A percentile compares a stretch with the other conserved stretches of the same genome.
These are phyloP conservation scores for Coprinellus aureogranulatus DNA, from an alignment of 768 basidiomycete genomes.

Conservation along the genomic window DNA sequence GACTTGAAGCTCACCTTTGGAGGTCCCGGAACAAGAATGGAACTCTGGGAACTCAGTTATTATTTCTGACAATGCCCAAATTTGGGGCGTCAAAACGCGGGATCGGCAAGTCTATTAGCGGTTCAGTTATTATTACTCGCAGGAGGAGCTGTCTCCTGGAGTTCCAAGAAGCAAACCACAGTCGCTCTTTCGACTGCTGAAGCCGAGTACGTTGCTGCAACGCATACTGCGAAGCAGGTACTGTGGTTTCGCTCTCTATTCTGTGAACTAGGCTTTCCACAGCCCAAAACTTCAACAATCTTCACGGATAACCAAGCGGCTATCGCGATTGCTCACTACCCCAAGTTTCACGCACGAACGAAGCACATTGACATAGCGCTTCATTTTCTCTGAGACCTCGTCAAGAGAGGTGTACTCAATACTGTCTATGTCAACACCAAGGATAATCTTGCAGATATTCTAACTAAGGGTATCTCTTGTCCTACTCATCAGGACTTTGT, in stretches of 20 bases:
- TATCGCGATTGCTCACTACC: conserved; percentile 16
- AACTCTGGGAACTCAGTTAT: conserved; percentile 7
- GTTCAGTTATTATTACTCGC: neutral
- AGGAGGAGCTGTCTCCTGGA: conserved; percentile 3
- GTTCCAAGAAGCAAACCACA: conserved; percentile 24
- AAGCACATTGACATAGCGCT: conserved; percentile 21
- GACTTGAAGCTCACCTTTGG: conserved; percentile 18
- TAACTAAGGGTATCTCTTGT: conserved; percentile 15
- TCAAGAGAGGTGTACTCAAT: neutral
- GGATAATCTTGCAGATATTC: conserved; percentile 16
- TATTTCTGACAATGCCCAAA: conserved; percentile 19
- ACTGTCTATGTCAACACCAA: conserved; percentile 9
- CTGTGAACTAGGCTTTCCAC: neutral
- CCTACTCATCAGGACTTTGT: neutral
- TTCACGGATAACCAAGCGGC: conserved; percentile 19
- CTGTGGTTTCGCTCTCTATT: conserved; percentile 18
- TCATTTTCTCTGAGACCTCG: conserved; percentile 13
- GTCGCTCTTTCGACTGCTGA: neutral
- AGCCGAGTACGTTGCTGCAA: conserved; percentile 1
- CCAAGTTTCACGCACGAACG: conserved; percentile 18
- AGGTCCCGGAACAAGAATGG: conserved; percentile 13
- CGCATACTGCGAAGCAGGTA: conserved; percentile 18
- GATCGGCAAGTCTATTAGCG: conserved; percentile 27
- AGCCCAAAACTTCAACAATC: conserved; percentile 1
- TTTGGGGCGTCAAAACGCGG: conserved; percentile 14